These are phyloP conservation scores for Niebla homalea DNA, from an alignment of 495 filamentous ascomycete genomes.

Conservation along the genomic window DNA sequence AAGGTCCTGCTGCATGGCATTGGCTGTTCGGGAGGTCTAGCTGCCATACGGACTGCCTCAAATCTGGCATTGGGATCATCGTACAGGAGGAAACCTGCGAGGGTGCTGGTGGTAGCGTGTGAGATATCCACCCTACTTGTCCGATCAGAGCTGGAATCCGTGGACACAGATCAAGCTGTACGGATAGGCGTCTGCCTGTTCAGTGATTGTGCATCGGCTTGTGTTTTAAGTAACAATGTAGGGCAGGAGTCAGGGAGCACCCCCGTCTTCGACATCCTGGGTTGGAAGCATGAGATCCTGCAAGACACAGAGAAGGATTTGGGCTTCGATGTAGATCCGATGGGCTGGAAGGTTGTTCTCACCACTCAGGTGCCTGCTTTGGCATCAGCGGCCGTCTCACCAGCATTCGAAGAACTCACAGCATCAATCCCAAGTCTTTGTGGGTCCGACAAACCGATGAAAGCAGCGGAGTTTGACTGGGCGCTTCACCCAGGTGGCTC, in stretches of 20 bases:
- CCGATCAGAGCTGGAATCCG: constrained; percentile 44
- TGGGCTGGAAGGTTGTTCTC: constrained; percentile 47
- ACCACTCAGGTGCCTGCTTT: constrained; percentile 42
- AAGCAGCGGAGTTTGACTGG: constrained; percentile 48
- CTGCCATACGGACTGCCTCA: constrained; percentile 45
- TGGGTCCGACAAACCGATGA: constrained; percentile 19
- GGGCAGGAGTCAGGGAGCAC: constrained; percentile 16
- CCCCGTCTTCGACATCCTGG: constrained; percentile 43
- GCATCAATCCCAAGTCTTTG: constrained; percentile 28
- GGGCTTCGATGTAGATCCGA: constrained; percentile 45
- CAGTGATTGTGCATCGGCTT: constrained; percentile 47
- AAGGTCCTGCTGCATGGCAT: constrained; percentile 49
- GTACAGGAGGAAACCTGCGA: constrained; percentile 36
- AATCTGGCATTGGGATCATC: constrained; percentile 46
- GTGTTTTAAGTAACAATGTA: constrained; percentile 42
- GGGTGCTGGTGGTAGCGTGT: constrained; percentile 46
- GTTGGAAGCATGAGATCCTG: constrained; percentile 42
- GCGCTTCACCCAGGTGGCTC: constrained; percentile 54
- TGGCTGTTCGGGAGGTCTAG: constrained; percentile 52
- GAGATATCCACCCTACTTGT: constrained; percentile 46
- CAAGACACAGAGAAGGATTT: constrained; percentile 43
- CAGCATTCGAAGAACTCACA: constrained; percentile 37
- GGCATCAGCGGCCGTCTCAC: constrained; percentile 31
- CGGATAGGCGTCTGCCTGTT: constrained; percentile 49
- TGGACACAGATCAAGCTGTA: constrained; percentile 36